phyloP scores from a whole-genome alignment of 2,329 filamentous ascomycete genomes.

The Chrysoporthe austroafricana region DNA sequence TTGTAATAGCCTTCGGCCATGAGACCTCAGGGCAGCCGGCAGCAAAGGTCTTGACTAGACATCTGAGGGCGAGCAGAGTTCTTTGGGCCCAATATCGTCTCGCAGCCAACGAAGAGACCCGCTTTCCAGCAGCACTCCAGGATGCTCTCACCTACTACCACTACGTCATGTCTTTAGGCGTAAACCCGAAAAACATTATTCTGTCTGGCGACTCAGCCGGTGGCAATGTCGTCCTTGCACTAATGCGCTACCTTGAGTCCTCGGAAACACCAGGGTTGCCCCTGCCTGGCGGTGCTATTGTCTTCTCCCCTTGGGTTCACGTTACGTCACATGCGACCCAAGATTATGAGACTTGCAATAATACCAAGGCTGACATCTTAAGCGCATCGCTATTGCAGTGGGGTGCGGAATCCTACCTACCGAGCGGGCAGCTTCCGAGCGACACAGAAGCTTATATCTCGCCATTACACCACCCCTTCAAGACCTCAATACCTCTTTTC shows the following conservation, averaged over 20 bases:
- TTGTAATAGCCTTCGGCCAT: constrained; percentile 30
- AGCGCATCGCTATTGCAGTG: constrained; percentile 31
- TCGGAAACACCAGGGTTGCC: background rate
- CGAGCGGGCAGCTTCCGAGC: constrained; percentile 13
- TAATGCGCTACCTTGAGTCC: constrained; percentile 28
- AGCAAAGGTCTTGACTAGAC: constrained; percentile 16
- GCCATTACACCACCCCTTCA: constrained; percentile 33
- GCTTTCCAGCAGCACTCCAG: constrained; percentile 33
- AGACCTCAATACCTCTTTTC: constrained; percentile 29
- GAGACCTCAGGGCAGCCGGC: constrained; percentile 19
- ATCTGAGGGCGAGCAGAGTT: constrained; percentile 21
- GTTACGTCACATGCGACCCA: constrained; percentile 2
- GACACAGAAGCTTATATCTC: constrained; percentile 29
- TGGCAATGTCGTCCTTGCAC: constrained; percentile 32
- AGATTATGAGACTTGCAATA: background rate
- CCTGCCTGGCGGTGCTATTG: constrained; percentile 5
- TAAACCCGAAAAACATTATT: constrained; percentile 4
- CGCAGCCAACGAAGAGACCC: constrained; percentile 20
- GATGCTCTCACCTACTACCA: constrained; percentile 31
- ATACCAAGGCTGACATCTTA: constrained; percentile 27
- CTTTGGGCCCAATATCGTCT: constrained; percentile 32
- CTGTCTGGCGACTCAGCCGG: constrained; percentile 26
- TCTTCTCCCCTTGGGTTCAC: constrained; percentile 16
- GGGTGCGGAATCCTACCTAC: constrained; percentile 31
- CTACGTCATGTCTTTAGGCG: constrained; percentile 17